phyloP scores from a whole-genome alignment of 768 basidiomycete genomes.

The Pisolithus microcarpus region DNA sequence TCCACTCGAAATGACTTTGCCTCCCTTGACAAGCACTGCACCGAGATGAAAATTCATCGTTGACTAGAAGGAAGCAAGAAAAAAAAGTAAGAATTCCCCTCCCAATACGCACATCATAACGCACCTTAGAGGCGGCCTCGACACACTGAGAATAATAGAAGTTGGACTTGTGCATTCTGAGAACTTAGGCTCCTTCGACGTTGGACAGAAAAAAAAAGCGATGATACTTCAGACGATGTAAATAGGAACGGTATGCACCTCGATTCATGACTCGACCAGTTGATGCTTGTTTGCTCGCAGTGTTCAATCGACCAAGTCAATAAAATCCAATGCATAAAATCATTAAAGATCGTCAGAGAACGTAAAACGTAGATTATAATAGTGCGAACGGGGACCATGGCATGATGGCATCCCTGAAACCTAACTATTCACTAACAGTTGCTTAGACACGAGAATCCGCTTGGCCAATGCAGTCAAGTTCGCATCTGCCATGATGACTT shows the following conservation, averaged over 20 bases:
- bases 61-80: slow-evolving; percentile 18
- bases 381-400: too few relatives aligned
- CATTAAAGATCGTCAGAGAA: not conserved
- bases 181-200: too few relatives aligned
- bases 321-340: not conserved
- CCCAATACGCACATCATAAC: not conserved
- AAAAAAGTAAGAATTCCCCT: not conserved
- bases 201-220: too few relatives aligned
- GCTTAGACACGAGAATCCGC: slow-evolving; percentile 73
- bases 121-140: slow-evolving; percentile 39
- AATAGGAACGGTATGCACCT: not conserved
- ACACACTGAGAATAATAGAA: slow-evolving; percentile 46
- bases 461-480: slow-evolving; percentile 82
- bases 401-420: not conserved
- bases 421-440: slow-evolving; percentile 33
- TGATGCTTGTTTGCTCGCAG: not conserved
- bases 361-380: too few relatives aligned
- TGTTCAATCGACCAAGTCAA: not conserved
- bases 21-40: slow-evolving; percentile 42
- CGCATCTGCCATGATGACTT: slow-evolving; percentile 90
- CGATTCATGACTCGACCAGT: not conserved
- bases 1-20: slow-evolving; percentile 46
- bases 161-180: slow-evolving; percentile 31
- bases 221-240: too few relatives aligned
- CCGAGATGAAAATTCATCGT: slow-evolving; percentile 44